Conservation (phyloP, 495 filamentous ascomycete genomes). For the Penicillium taxi region DNA sequence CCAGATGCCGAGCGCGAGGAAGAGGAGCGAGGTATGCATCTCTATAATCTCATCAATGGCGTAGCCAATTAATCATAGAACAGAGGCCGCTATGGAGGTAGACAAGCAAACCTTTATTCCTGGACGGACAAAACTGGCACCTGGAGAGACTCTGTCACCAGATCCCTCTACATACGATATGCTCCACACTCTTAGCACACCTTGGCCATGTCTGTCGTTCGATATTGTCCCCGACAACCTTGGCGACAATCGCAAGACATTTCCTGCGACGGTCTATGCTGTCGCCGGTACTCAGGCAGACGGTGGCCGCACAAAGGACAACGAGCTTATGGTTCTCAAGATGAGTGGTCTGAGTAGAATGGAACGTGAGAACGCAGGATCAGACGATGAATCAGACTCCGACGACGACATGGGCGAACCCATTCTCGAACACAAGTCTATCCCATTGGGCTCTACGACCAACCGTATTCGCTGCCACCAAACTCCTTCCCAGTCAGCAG, state of each 20-base stretch:
- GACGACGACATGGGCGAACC: slow-evolving; percentile 78
- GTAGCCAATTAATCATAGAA: not conserved
- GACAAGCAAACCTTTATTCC: slow-evolving; percentile 91
- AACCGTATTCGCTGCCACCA: slow-evolving; percentile 88
- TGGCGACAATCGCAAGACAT: slow-evolving; percentile 81
- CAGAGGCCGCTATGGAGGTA: slow-evolving; percentile 64
- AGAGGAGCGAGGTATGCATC: slow-evolving; percentile 58
- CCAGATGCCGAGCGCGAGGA: slow-evolving; percentile 89
- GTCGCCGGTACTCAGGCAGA: slow-evolving; percentile 92
- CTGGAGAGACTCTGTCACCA: slow-evolving; percentile 82
- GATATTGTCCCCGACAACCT: slow-evolving; percentile 84
- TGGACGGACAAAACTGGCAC: slow-evolving; percentile 74
- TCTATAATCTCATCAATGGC: too few species aligned
- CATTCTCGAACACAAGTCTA: slow-evolving; percentile 85
- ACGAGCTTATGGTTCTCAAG: slow-evolving; percentile 91
- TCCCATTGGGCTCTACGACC: slow-evolving; percentile 75
- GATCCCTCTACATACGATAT: slow-evolving; percentile 91
- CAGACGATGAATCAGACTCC: slow-evolving; percentile 66
- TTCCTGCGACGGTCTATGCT: slow-evolving; percentile 88
- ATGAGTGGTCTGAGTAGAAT: slow-evolving; percentile 83
- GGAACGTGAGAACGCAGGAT: slow-evolving; percentile 62
- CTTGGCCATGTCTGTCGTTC: slow-evolving; percentile 95
- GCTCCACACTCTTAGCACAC: slow-evolving; percentile 84
- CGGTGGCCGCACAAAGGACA: slow-evolving; percentile 63
- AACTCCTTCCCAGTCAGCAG: slow-evolving; percentile 51